Evolutionary conservation across 345 rosid genomes (phyloP).

Genomic region (Eucalyptus pauciflora): DNA sequence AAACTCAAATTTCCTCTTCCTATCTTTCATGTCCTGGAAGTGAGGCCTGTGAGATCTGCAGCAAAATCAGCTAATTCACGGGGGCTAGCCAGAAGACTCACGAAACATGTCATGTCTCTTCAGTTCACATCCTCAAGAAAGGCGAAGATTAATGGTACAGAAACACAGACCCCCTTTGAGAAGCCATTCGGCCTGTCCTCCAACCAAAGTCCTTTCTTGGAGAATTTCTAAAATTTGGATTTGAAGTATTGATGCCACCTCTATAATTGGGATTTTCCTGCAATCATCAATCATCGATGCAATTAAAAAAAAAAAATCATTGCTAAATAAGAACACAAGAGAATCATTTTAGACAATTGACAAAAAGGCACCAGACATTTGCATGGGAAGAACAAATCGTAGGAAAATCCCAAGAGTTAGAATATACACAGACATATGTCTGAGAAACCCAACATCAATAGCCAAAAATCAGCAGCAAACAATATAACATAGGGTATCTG

Average conservation of each 20-base stretch:
- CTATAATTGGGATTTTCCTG: not conserved
- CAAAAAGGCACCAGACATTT: not conserved
- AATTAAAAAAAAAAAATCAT: not conserved
- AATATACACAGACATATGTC: not conserved
- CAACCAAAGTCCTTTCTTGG: conserved; percentile 16
- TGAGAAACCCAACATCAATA: not conserved
- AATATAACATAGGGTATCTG: not conserved
- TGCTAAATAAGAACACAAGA: not conserved
- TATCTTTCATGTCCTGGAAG: conserved; percentile 18
- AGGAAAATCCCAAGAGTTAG: not conserved
- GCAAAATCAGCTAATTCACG: not conserved
- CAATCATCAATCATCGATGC: not conserved
- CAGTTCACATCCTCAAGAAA: not conserved
- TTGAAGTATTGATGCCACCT: not conserved
- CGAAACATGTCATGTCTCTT: not conserved
- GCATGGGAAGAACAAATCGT: not conserved
- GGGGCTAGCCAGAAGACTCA: not conserved
- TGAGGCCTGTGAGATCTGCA: conserved; percentile 50
- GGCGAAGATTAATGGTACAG: not conserved
- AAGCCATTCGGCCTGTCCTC: conserved; percentile 15
- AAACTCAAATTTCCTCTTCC: conserved; percentile 37
- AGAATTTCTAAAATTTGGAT: conserved; percentile 16
- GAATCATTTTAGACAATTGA: not conserved
- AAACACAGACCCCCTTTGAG: conserved; percentile 28
- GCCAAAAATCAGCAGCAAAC: not conserved